A percentile compares a stretch with the other conserved stretches of the same genome.
Conservation (phyloP, 2,329 filamentous ascomycete genomes). For the Penicillium oxalicum region DNA sequence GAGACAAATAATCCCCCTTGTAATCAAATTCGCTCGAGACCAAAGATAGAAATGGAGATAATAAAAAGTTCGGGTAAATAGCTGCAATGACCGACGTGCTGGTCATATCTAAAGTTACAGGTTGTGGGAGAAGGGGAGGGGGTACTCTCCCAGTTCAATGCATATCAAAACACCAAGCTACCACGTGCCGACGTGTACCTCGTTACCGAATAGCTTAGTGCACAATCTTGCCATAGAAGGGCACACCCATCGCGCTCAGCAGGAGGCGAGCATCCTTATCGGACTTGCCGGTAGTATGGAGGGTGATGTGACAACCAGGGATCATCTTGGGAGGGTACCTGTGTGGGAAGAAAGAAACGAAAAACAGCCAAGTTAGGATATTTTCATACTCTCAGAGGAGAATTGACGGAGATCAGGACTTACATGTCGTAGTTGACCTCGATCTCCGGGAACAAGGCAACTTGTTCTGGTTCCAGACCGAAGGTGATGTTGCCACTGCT, state of each 20-base stretch:
- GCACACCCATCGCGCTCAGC: constrained; percentile 64
- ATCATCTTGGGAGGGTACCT: constrained; percentile 69
- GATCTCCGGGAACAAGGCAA: constrained; percentile 85
- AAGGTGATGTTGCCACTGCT: constrained; percentile 80
- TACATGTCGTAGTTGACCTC: constrained; percentile 90
- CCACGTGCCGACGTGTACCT: neutral
- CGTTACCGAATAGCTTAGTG: constrained; percentile 34
- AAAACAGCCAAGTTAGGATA: too few relatives aligned
- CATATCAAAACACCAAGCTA: constrained; percentile 4
- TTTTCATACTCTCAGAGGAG: too few relatives aligned
- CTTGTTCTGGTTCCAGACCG: constrained; percentile 68
- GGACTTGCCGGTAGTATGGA: constrained; percentile 78
- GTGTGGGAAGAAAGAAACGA: neutral
- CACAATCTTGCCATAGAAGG: constrained; percentile 71
- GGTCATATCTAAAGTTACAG: constrained; percentile 25
- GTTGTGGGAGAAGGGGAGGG: constrained; percentile 10
- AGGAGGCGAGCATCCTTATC: constrained; percentile 79
- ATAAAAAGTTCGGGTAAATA: constrained; percentile 19
- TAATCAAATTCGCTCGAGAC: constrained; percentile 10
- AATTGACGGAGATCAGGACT: constrained; percentile 35
- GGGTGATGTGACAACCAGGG: constrained; percentile 73
- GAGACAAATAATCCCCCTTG: too few relatives aligned
- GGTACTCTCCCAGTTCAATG: constrained; percentile 4
- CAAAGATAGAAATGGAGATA: constrained; percentile 14
- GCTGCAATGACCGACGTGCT: constrained; percentile 19